phyloP scores from a whole-genome alignment of 192 early-diverging fungal species.

The Rhizophagus prolifer region DNA sequence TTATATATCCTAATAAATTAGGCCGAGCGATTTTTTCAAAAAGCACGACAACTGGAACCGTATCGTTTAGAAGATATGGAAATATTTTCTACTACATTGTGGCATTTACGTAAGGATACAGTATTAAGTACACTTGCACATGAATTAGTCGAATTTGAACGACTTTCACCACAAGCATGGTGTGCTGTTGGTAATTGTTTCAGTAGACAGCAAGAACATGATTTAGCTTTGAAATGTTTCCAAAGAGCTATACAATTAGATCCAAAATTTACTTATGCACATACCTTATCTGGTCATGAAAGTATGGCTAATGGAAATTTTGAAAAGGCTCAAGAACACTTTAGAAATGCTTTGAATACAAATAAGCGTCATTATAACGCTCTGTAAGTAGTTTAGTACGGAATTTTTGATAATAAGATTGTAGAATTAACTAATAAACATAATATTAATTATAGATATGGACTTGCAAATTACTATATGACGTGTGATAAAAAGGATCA shows the following conservation, averaged over 20 bases:
- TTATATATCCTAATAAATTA: slow-evolving; percentile 26
- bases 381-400: slow-evolving; percentile 57
- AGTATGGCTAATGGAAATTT: slow-evolving; percentile 70
- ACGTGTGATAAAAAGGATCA: slow-evolving; percentile 70
- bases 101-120: slow-evolving; percentile 80
- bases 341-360: slow-evolving; percentile 67
- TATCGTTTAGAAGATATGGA: slow-evolving; percentile 80
- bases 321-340: slow-evolving; percentile 72
- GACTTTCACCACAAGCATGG: slow-evolving; percentile 80
- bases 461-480: slow-evolving; percentile 71
- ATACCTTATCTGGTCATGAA: slow-evolving; percentile 86
- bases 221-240: slow-evolving; percentile 75
- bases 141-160: slow-evolving; percentile 64
- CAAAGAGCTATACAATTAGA: slow-evolving; percentile 72
- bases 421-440: neutral
- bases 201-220: slow-evolving; percentile 74
- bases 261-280: slow-evolving; percentile 69
- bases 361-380: slow-evolving; percentile 82
- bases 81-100: slow-evolving; percentile 78
- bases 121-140: slow-evolving; percentile 73
- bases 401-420: neutral
- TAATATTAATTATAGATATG: slow-evolving; percentile 56
- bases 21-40: slow-evolving; percentile 55
- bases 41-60: slow-evolving; percentile 62
- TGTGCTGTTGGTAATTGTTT: slow-evolving; percentile 70